A percentile compares a stretch with the other conserved stretches of the same genome.
These are phyloP conservation scores for Medicago ruthenica DNA, from an alignment of 306 rosid genomes.

Conservation along the genomic window DNA sequence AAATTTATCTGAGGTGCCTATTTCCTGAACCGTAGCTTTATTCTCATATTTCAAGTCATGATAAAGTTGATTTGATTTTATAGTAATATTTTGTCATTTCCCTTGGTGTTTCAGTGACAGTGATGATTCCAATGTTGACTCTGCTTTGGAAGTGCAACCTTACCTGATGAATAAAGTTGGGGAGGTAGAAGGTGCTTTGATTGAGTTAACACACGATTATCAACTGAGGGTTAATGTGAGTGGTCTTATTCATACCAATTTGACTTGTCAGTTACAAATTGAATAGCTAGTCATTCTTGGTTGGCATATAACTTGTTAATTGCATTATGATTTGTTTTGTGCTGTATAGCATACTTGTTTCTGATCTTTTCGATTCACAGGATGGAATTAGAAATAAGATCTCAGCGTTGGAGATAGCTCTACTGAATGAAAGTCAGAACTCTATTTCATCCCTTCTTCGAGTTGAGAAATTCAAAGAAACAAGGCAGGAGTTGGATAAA, in stretches of 20 bases:
- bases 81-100: constrained; percentile 38
- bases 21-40: constrained; percentile 24
- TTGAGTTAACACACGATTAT: constrained; percentile 68
- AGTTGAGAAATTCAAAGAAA: constrained; percentile 75
- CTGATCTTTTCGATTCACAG: constrained; percentile 53
- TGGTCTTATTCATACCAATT: constrained; percentile 21
- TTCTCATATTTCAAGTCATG: constrained; percentile 15
- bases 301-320: background rate
- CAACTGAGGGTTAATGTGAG: constrained; percentile 70
- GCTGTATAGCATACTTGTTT: constrained; percentile 25
- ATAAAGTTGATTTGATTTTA: constrained; percentile 11
- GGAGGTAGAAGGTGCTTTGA: constrained; percentile 69
- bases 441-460: constrained; percentile 58
- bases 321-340: constrained; percentile 33
- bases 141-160: constrained; percentile 54
- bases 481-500: constrained; percentile 76
- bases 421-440: constrained; percentile 61
- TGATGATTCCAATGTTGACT: constrained; percentile 61
- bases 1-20: constrained; percentile 64
- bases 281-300: constrained; percentile 29
- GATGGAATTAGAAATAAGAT: constrained; percentile 78
- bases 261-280: constrained; percentile 18
- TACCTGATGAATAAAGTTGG: constrained; percentile 68
- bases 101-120: constrained; percentile 55
- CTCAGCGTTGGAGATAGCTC: constrained; percentile 65